Base-by-base conservation (phyloP, 2,329 filamentous ascomycete species). In the Helicocarpus griseus region DNA sequence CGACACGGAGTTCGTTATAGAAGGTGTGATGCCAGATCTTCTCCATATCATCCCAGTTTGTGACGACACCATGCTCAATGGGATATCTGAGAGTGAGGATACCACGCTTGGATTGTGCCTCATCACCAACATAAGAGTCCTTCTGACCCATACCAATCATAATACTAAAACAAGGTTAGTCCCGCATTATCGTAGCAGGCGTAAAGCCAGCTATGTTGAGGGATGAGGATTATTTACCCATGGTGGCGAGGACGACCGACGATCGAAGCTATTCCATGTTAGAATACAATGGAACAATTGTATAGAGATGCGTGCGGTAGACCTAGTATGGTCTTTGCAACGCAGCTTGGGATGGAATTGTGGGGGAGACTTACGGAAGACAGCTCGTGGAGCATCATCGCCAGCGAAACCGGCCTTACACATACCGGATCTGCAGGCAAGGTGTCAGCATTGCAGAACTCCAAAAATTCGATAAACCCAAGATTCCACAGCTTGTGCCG, bases 101-200 rank as follows among this genome's bases (percentile, higher is more conserved):
- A 95, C 93, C 93, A 93, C 93, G 91, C 90, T 98, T 98, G 74
- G 93, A 98, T 82, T 98, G 93, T 79, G 93, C 93, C 83, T 98
- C 93, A 79, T 98, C 93, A 83, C 93, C 93, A 68, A 98, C 93
- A 73, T 98, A 98, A 60, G 93, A 97, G 83, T 98, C 93, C 82
- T 98, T 98, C 80, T 97, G 93, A 69, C 93, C 93, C 93, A 98
- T 98, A 84, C 93, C 93, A 76, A 98, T 97, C 93, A 98, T 98
- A 82, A 98, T 97, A 84, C 91, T 95, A 68, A 58, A 58, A 64
- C 56, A 58, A 61, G 64, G 72, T 71, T 59, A 68, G 62, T 46
- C 31, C 9, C n/a, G 31, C 9, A 6, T 35, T 14, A 35, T 5
- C 31, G 3, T 35, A 14, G 31, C 31, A 35, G 3, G n/a, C 31